These are phyloP conservation scores for Plantago rigida DNA, from an alignment of 305 asterid species.

Conservation along the genomic window DNA sequence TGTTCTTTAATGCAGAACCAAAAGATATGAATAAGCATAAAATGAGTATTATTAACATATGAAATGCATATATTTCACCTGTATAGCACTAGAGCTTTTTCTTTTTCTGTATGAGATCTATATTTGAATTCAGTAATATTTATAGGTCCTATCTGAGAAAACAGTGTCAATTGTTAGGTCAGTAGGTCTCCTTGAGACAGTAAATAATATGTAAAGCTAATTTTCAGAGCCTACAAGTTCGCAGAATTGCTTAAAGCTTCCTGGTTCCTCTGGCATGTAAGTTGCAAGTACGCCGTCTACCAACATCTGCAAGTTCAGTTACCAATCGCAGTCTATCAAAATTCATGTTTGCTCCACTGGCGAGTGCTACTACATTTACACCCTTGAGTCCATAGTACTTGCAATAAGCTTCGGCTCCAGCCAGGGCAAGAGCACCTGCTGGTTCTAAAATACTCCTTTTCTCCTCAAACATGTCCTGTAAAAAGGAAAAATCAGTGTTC, in stretches of 20 bases:
- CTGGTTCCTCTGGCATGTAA: slow-evolving; percentile 63
- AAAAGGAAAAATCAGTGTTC: not conserved
- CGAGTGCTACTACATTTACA: slow-evolving; percentile 70
- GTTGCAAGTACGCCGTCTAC: slow-evolving; percentile 80
- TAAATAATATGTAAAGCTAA: not conserved
- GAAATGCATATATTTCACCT: slow-evolving; percentile 42
- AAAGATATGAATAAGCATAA: slow-evolving; percentile 1
- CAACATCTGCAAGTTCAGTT: slow-evolving; percentile 84
- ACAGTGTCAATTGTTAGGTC: slow-evolving; percentile 10
- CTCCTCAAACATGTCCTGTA: slow-evolving; percentile 93
- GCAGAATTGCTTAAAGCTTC: slow-evolving; percentile 61
- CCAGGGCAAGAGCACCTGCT: slow-evolving; percentile 90
- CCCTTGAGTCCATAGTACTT: slow-evolving; percentile 64
- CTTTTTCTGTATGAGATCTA: slow-evolving; percentile 55
- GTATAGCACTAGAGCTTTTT: slow-evolving; percentile 58
- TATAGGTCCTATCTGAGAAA: slow-evolving; percentile 64
- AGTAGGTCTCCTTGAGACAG: slow-evolving; percentile 3
- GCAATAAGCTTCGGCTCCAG: slow-evolving; percentile 95
- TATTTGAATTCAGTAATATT: slow-evolving; percentile 81
- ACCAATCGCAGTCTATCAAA: slow-evolving; percentile 82
- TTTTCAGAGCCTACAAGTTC: slow-evolving; percentile 45
- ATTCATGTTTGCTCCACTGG: slow-evolving; percentile 96
- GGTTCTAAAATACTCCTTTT: slow-evolving; percentile 88
- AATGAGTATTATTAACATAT: slow-evolving; percentile 6
- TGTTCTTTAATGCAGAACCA: slow-evolving; percentile 1